Conservation (phyloP, 2,329 filamentous ascomycete species). For the Fusarium sp. region DNA sequence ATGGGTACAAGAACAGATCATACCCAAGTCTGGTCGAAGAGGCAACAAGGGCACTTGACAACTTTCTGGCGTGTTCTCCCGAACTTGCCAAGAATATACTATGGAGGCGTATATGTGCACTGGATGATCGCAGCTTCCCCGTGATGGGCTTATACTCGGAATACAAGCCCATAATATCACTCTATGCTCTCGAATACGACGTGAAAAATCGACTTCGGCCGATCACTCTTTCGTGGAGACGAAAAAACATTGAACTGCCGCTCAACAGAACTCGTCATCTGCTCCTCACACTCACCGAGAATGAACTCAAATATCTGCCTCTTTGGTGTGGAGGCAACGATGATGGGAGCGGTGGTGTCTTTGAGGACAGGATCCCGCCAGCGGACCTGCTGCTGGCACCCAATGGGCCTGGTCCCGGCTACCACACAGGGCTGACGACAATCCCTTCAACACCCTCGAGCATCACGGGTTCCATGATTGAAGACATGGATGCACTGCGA, state of each 20-base stretch:
- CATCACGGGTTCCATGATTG: slow-evolving; percentile 53
- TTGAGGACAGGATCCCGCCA: slow-evolving; percentile 57
- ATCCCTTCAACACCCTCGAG: slow-evolving; percentile 54
- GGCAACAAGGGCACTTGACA: slow-evolving; percentile 20
- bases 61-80: slow-evolving; percentile 18
- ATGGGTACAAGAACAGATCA: neutral
- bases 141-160: neutral
- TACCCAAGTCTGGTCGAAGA: slow-evolving; percentile 12
- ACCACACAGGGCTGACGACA: slow-evolving; percentile 59
- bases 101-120: slow-evolving; percentile 19
- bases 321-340: slow-evolving; percentile 73
- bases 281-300: slow-evolving; percentile 65
- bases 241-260: slow-evolving; percentile 51
- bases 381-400: slow-evolving; percentile 58
- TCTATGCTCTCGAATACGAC: slow-evolving; percentile 40
- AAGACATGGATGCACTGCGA: slow-evolving; percentile 53
- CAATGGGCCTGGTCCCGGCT: slow-evolving; percentile 61
- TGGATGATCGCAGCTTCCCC: slow-evolving; percentile 3
- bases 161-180: slow-evolving; percentile 36
- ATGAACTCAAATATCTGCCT: slow-evolving; percentile 73
- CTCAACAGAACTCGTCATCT: slow-evolving; percentile 59
- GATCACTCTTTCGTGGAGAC: slow-evolving; percentile 45
- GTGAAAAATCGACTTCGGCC: slow-evolving; percentile 43
- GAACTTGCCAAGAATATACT: neutral
- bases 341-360: slow-evolving; percentile 66